Evolutionary conservation across 164 flowering plant genomes (phyloP), one percentile per base, ranked within the genome.

Genomic region (Aristolochia contorta): DNA sequence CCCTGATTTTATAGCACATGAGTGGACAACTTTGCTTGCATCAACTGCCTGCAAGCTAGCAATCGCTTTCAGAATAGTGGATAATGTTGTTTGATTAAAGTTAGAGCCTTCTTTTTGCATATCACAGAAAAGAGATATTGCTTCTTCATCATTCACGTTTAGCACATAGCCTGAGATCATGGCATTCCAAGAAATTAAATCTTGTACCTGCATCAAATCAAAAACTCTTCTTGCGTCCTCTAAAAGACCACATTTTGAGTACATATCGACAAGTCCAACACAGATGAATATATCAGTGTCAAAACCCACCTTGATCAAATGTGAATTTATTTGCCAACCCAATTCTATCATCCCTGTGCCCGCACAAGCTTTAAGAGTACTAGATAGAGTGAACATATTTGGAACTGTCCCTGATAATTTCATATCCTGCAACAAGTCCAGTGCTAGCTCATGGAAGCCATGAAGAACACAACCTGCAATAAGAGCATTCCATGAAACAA

Each of bases 401-500:
- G 91, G 91, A 37, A 21, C 16, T 12, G 54, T 54, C 22, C 77
- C 79, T 1, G 74, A 77, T 18, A 68, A 66, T 58, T 69, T 75
- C 93, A 89, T 89, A 56, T 67, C 58, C 19, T 47, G 57, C 56
- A 89, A 74, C 64, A 83, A 43, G 41, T 75, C 71, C 63, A 89
- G 67, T 15, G 85, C 87, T 71, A 45, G 24, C 9, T 69, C 74
- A 73, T 78, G 59, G 50, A 52, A 53, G 45, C 78, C 94, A 66
- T 82, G 84, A 68, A 73, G 82, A 71, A 81, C 83, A 74, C 80
- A 89, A 52, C 87, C 91, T 61, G 91, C 91, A 61, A 89, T 79
- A 54, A 83, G 50, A 61, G 89, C 78, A 78, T 86, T 89, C 96
- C 96, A 89, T 21, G 91, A 79, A 62, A 86, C 88, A 65, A 80